Percentiles rank a stretch among this genome's conserved stretches.
These are phyloP conservation scores for Fusarium compactum DNA, from an alignment of 2,329 filamentous ascomycete genomes.

Conservation along the genomic window DNA sequence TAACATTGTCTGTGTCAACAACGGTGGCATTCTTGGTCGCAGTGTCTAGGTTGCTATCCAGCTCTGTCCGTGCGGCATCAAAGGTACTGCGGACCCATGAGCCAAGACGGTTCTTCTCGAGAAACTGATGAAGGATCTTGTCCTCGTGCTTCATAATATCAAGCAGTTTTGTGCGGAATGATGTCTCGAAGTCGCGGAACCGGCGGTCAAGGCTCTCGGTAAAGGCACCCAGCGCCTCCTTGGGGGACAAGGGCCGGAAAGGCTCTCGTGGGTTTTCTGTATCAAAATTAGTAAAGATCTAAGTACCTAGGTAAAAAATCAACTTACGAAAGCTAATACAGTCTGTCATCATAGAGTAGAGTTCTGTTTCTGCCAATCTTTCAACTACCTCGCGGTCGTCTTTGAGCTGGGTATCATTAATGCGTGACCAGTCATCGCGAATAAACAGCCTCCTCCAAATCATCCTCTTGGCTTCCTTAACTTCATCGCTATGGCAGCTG, in stretches of 20 bases:
- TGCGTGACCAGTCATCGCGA: slow-evolving; percentile 83
- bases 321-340: slow-evolving; percentile 74
- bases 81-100: slow-evolving; percentile 69
- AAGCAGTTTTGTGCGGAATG: slow-evolving; percentile 74
- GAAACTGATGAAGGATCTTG: slow-evolving; percentile 69
- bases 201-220: slow-evolving; percentile 71
- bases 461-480: slow-evolving; percentile 67
- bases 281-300: slow-evolving; percentile 46
- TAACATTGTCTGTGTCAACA: slow-evolving; percentile 13
- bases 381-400: slow-evolving; percentile 76
- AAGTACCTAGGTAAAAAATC: background rate
- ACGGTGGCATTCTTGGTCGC: slow-evolving; percentile 41
- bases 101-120: slow-evolving; percentile 76
- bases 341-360: slow-evolving; percentile 75
- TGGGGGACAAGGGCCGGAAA: slow-evolving; percentile 62
- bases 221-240: slow-evolving; percentile 69
- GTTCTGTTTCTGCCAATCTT: slow-evolving; percentile 72
- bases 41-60: slow-evolving; percentile 51
- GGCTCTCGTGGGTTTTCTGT: slow-evolving; percentile 58
- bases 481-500: slow-evolving; percentile 67
- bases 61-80: slow-evolving; percentile 53
- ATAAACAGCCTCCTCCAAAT: slow-evolving; percentile 92
- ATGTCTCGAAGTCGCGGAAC: slow-evolving; percentile 70
- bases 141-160: slow-evolving; percentile 82
- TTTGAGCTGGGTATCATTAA: slow-evolving; percentile 82